A percentile compares a stretch with the other conserved stretches of the same genome.
Conservation (phyloP, 805 yeast genomes). For the Candida chilensis region DNA sequence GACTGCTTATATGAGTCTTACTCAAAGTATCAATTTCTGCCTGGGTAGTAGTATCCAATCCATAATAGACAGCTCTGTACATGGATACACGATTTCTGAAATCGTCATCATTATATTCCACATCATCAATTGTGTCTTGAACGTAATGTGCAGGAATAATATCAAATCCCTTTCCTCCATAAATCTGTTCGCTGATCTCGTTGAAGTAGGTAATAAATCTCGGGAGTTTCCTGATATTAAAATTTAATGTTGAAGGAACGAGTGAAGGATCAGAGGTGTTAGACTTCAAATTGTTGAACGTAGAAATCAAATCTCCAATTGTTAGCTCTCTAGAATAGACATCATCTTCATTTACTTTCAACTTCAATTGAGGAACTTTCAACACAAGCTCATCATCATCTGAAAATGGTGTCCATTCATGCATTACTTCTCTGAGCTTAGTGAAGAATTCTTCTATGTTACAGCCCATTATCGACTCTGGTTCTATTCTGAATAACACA, state of each 20-base stretch:
- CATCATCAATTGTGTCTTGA: not conserved
- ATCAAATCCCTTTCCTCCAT: not conserved
- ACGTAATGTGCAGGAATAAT: not conserved
- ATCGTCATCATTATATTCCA: not conserved
- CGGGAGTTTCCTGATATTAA: not conserved
- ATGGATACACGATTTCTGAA: no score
- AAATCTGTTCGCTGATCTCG: not conserved
- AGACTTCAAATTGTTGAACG: not conserved
- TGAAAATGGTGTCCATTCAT: not conserved
- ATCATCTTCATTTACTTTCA: slow-evolving; percentile 1
- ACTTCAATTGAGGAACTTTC: not conserved
- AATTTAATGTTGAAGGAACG: not conserved
- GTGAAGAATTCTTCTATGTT: slow-evolving; percentile 1
- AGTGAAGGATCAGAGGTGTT: not conserved
- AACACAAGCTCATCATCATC: slow-evolving; percentile 1
- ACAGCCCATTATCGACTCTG: not conserved
- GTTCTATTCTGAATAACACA: not conserved
- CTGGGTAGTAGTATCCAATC: not conserved
- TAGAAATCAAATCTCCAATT: not conserved
- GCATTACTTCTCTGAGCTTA: not conserved
- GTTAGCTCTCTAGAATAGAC: slow-evolving; percentile 1
- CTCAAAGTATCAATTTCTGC: no score
- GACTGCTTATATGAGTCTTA: not conserved
- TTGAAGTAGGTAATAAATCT: not conserved
- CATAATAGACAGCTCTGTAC: no score